Evolutionary conservation across 164 flowering plant genomes (phyloP).

Genomic region (Magnolia kwangsiensis): DNA sequence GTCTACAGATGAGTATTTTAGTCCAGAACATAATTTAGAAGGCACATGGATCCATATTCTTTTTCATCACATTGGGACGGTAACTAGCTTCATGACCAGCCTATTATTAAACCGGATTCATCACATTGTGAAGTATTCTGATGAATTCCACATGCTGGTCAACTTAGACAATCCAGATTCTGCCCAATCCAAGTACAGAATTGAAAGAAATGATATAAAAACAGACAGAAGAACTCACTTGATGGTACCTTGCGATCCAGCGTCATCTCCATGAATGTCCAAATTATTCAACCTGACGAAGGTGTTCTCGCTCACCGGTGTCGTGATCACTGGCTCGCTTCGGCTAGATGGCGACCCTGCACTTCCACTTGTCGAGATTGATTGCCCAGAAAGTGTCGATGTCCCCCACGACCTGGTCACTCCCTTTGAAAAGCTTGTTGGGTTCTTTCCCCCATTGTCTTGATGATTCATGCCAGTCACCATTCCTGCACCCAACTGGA

Average conservation of each 20-base stretch:
- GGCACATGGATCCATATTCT: not conserved
- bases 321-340: conserved; percentile 59
- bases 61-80: not conserved
- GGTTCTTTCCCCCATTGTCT: conserved; percentile 45
- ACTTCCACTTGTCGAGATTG: conserved; percentile 80
- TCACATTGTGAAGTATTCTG: too few species aligned
- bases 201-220: not conserved
- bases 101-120: not conserved
- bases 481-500: conserved; percentile 17
- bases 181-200: too few species aligned
- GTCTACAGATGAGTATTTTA: not conserved
- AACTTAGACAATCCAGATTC: too few species aligned
- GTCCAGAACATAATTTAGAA: not conserved
- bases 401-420: conserved; percentile 59
- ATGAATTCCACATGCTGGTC: too few species aligned
- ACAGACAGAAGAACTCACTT: conserved; percentile 34
- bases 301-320: conserved; percentile 62
- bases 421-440: conserved; percentile 34
- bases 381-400: conserved; percentile 60
- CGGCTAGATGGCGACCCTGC: conserved; percentile 82
- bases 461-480: conserved; percentile 26
- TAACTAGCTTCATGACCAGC: not conserved
- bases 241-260: conserved; percentile 58
- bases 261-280: conserved; percentile 75
- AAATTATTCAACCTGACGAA: conserved; percentile 54